A percentile compares a stretch with the other conserved stretches of the same genome.
Evolutionary conservation across 768 basidiomycete genomes (phyloP).

Genomic region (Russula lepida): DNA sequence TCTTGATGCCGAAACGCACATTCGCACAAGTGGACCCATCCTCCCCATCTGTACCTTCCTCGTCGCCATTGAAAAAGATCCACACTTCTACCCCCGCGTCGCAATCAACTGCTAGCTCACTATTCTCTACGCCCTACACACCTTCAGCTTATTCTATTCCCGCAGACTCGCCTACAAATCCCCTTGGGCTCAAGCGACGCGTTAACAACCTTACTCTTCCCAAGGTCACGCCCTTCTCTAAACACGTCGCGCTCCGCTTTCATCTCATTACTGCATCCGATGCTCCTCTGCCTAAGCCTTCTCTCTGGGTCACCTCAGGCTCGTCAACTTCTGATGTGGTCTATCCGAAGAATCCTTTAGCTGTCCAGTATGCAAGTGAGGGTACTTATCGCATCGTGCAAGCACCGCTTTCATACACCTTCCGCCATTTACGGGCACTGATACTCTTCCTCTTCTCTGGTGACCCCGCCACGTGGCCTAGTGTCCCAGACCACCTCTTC

Average conservation of each 20-base stretch:
- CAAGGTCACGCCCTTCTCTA: constrained; percentile 41
- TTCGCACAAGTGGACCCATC: constrained; percentile 1
- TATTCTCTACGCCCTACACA: constrained; percentile 29
- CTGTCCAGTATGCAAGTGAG: constrained; percentile 28
- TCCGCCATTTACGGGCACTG: constrained; percentile 54
- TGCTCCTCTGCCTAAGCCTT: constrained; percentile 1
- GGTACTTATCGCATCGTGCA: constrained; percentile 59
- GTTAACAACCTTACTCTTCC: constrained; percentile 30
- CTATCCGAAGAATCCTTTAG: background rate
- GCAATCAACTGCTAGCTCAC: constrained; percentile 12
- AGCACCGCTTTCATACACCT: constrained; percentile 62
- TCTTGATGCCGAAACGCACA: constrained; percentile 6
- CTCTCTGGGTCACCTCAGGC: constrained; percentile 2
- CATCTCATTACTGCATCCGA: constrained; percentile 40
- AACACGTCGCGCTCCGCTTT: constrained; percentile 56
- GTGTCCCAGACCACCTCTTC: constrained; percentile 43
- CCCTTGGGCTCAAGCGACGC: constrained; percentile 50
- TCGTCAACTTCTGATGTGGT: background rate
- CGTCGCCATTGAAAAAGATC: constrained; percentile 9
- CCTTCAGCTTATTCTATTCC: constrained; percentile 33
- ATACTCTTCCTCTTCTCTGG: constrained; percentile 50
- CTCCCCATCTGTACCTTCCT: background rate
- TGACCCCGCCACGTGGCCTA: constrained; percentile 17
- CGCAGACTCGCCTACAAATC: constrained; percentile 64
- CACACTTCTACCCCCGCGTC: constrained; percentile 13